Conservation (phyloP, 306 rosid species). For the Erythrophleum fordii region DNA sequence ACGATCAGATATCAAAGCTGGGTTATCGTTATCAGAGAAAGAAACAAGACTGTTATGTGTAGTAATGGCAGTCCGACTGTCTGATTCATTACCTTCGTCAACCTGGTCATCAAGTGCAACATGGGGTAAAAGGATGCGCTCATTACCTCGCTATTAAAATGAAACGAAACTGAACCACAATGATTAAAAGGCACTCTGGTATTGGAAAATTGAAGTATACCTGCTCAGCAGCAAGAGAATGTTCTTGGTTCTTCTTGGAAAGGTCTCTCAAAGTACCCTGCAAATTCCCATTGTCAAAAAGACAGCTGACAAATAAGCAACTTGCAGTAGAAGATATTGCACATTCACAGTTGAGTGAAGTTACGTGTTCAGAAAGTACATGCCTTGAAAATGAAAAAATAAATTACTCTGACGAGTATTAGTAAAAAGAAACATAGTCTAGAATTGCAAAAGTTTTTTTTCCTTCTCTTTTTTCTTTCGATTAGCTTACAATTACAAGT, state of each 20-base stretch:
- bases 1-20: slow-evolving; percentile 63
- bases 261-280: slow-evolving; percentile 86
- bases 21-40: slow-evolving; percentile 62
- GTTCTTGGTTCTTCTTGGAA: slow-evolving; percentile 76
- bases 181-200: background rate
- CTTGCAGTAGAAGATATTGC: background rate
- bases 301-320: background rate
- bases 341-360: slow-evolving; percentile 27
- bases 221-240: slow-evolving; percentile 54
- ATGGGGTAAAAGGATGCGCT: background rate
- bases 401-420: slow-evolving; percentile 18
- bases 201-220: slow-evolving; percentile 40
- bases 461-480: background rate
- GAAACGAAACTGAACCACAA: slow-evolving; percentile 1
- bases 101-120: slow-evolving; percentile 49
- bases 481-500: background rate
- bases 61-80: slow-evolving; percentile 48
- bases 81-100: slow-evolving; percentile 63
- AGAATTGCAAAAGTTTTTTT: too few species aligned
- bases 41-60: slow-evolving; percentile 49
- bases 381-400: slow-evolving; percentile 4
- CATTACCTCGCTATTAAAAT: background rate
- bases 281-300: slow-evolving; percentile 31
- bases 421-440: background rate
- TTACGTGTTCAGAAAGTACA: background rate